phyloP scores from a whole-genome alignment of 2,329 filamentous ascomycete species.

The Aspergillus latus region DNA sequence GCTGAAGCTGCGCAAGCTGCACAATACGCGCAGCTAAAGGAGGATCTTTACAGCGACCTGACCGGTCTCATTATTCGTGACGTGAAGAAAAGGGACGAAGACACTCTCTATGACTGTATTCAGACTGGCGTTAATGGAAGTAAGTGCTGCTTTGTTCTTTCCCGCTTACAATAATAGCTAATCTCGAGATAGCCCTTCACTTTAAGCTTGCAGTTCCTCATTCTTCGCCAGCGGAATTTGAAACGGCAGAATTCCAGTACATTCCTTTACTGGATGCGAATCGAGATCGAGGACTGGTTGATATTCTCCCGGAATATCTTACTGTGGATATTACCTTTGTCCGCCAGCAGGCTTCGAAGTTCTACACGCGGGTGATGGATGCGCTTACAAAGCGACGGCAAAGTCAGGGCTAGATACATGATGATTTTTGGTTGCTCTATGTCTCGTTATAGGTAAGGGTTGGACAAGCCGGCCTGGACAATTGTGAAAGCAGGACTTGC shows the following conservation, averaged over 20 bases:
- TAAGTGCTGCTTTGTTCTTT: slow-evolving; percentile 56
- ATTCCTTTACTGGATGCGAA: slow-evolving; percentile 76
- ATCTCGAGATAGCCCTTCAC: slow-evolving; percentile 69
- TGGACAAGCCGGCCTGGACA: not conserved
- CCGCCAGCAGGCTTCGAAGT: slow-evolving; percentile 77
- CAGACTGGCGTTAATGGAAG: slow-evolving; percentile 95
- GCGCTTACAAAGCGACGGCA: slow-evolving; percentile 62
- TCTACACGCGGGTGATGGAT: slow-evolving; percentile 82
- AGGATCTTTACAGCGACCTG: slow-evolving; percentile 86
- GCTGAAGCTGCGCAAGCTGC: slow-evolving; percentile 66
- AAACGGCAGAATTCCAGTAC: slow-evolving; percentile 82
- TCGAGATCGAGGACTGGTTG: slow-evolving; percentile 74
- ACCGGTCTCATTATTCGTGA: slow-evolving; percentile 81
- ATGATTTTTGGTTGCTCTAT: not conserved
- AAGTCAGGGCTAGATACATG: not conserved
- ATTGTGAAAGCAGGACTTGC: slow-evolving; percentile 1
- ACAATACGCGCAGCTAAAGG: slow-evolving; percentile 75
- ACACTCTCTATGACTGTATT: slow-evolving; percentile 87
- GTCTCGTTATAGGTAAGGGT: not conserved
- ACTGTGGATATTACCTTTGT: slow-evolving; percentile 89
- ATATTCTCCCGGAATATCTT: slow-evolving; percentile 84
- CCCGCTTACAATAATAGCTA: slow-evolving; percentile 28
- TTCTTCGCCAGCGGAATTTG: slow-evolving; percentile 63
- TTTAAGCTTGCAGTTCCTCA: slow-evolving; percentile 79
- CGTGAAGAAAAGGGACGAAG: slow-evolving; percentile 69